Base-by-base conservation (phyloP, 2,329 filamentous ascomycete genomes). In the Phoma herbarum region DNA sequence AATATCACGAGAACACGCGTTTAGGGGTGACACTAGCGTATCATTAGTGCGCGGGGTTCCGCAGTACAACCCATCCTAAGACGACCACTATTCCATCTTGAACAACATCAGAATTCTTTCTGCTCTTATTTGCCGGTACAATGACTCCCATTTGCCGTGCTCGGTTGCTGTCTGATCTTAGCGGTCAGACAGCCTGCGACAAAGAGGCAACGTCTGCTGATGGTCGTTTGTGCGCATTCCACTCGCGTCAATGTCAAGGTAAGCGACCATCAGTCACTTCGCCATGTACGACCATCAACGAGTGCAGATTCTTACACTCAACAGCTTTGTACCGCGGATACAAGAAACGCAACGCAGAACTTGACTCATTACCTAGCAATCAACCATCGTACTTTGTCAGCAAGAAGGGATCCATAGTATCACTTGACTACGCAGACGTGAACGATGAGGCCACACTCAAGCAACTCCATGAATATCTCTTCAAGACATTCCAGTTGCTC, bases 311-410 rank as follows among this genome's bases (percentile, higher is more conserved):
- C 53, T 57, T 18, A 62, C 43, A 14, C 10, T 6, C 26, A 22
- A 20, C 23, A 66, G 66, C 66, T 16, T 72, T 84, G 4, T 84
- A 84, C 66, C 75, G 76, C 49, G 82, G 81, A 9, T 84, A 84
- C 68, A 83, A 83, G 62, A 76, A 70, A 39, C 79, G 81, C 41
- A 83, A 83, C 65, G 73, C 75, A 9, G 72, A 75, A 45, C 75
- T 84, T 4, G 81, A 84, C 52, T 57, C 59, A 4, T 63, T 81
- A 16, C 60, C 73, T 3, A 66, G 66, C 11, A 60, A 71, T 29
- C 73, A 68, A 2, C 80, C 80, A n/a, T 23, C 64, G 18, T 82
- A 78, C 58, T 70, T 83, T 10, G 69, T 68, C 16, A 62, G 66
- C 11, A 65, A 73, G 14, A 74, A 73, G 41, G 66, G 69, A 1